Evolutionary conservation across 2,329 filamentous ascomycete species (phyloP).

Genomic region (Microcyclospora pomicola): DNA sequence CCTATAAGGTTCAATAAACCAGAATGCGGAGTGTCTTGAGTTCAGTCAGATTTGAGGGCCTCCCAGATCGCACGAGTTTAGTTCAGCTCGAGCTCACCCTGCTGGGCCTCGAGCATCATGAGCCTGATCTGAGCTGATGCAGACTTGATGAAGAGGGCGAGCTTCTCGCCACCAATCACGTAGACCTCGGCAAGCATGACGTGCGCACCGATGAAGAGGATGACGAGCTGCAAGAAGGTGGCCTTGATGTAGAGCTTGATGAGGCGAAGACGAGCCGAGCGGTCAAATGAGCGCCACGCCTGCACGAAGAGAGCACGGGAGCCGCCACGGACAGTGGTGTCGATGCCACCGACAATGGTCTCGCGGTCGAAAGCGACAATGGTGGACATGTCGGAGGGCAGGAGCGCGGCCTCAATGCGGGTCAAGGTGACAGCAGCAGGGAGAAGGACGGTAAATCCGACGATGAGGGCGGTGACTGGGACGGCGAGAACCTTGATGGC

Average conservation of each 20-base stretch:
- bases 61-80: background rate
- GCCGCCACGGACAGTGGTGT: conserved; percentile 55
- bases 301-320: conserved; percentile 49
- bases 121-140: conserved; percentile 15
- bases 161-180: conserved; percentile 17
- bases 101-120: conserved; percentile 11
- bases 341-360: conserved; percentile 53
- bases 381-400: conserved; percentile 66
- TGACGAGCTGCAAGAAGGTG: conserved; percentile 34
- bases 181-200: conserved; percentile 17
- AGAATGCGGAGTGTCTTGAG: too few species aligned
- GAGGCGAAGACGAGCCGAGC: conserved; percentile 57
- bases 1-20: too few species aligned
- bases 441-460: conserved; percentile 57
- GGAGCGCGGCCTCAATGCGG: conserved; percentile 75
- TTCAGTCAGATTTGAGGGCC: too few species aligned
- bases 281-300: conserved; percentile 67
- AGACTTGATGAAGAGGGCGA: conserved; percentile 14
- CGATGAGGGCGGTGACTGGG: conserved; percentile 28
- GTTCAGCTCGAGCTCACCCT: conserved; percentile 1
- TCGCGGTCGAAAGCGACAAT: conserved; percentile 85
- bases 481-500: conserved; percentile 31
- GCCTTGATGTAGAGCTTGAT: conserved; percentile 65
- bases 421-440: conserved; percentile 64
- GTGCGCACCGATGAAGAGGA: conserved; percentile 14